These are phyloP conservation scores for Candida piceae DNA, from an alignment of 805 yeast species.

Conservation along the genomic window DNA sequence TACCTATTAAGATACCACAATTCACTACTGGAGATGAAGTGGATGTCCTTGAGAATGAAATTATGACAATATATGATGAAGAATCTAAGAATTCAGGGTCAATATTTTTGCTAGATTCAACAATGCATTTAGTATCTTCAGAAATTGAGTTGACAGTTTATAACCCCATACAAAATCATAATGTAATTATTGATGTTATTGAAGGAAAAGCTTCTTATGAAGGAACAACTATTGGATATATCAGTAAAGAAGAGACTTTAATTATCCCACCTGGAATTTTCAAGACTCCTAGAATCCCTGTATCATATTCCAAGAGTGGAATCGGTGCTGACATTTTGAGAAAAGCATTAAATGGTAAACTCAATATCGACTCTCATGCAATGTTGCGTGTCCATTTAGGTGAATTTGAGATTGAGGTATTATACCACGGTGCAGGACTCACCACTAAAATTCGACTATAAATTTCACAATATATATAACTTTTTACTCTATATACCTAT, in stretches of 20 bases:
- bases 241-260: conserved; percentile 37
- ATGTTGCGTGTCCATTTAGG: conserved; percentile 36
- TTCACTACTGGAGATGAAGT: conserved; percentile 6
- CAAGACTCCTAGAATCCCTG: conserved; percentile 45
- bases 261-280: conserved; percentile 48
- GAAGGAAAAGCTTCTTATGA: conserved; percentile 46
- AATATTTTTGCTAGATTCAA: conserved; percentile 41
- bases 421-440: conserved; percentile 42
- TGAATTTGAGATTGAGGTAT: conserved; percentile 35
- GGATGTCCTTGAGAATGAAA: not conserved
- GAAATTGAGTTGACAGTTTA: conserved; percentile 49
- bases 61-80: too few relatives aligned
- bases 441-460: conserved; percentile 34
- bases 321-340: conserved; percentile 45
- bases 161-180: conserved; percentile 50
- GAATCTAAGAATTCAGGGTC: too few relatives aligned
- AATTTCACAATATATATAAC: not conserved
- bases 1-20: conserved; percentile 29
- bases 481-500: not conserved
- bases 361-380: conserved; percentile 43
- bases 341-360: conserved; percentile 46
- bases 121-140: conserved; percentile 50
- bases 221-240: conserved; percentile 41
- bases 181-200: conserved; percentile 35
- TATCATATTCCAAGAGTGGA: conserved; percentile 38